phyloP scores from a whole-genome alignment of 495 filamentous ascomycete genomes.

The Aspergillus saccharolyticus region DNA sequence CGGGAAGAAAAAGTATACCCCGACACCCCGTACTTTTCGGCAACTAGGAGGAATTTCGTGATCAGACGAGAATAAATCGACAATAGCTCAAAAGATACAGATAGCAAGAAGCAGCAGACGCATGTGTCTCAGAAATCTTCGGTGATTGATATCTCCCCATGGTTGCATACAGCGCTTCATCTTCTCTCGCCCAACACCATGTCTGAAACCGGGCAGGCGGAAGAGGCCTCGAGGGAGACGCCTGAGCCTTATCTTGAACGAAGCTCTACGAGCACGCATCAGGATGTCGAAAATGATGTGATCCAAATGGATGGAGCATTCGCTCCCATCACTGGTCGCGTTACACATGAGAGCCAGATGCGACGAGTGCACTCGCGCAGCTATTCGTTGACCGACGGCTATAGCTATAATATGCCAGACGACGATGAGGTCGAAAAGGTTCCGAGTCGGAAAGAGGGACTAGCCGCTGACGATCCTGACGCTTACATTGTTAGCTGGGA shows the following conservation, averaged over 20 bases:
- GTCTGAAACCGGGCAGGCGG: constrained; percentile 6
- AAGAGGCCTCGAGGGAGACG: constrained; percentile 7
- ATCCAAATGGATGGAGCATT: constrained; percentile 18
- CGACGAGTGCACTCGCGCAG: constrained; percentile 28
- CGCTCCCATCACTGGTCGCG: constrained; percentile 23
- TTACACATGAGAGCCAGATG: constrained; percentile 15
- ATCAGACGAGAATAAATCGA: not conserved
- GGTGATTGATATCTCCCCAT: not conserved
- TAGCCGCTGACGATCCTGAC: constrained; percentile 13
- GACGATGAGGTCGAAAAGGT: constrained; percentile 21
- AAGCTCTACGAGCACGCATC: constrained; percentile 10
- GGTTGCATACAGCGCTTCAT: not conserved
- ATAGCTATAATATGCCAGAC: constrained; percentile 42
- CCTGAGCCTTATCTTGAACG: constrained; percentile 4
- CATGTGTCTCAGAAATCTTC: not conserved
- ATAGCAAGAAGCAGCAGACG: not conserved
- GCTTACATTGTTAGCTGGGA: constrained; percentile 67
- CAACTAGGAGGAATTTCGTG: not conserved
- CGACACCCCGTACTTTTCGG: not conserved
- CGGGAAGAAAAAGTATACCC: not conserved
- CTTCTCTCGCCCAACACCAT: constrained; percentile 2
- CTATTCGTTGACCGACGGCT: constrained; percentile 60
- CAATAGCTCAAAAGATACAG: not conserved
- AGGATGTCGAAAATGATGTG: constrained; percentile 11
- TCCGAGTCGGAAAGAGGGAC: constrained; percentile 15